A percentile compares a stretch with the other conserved stretches of the same genome.
phyloP scores from a whole-genome alignment of 1,284 basidiomycete genomes.

The Amylostereum chailletii region DNA sequence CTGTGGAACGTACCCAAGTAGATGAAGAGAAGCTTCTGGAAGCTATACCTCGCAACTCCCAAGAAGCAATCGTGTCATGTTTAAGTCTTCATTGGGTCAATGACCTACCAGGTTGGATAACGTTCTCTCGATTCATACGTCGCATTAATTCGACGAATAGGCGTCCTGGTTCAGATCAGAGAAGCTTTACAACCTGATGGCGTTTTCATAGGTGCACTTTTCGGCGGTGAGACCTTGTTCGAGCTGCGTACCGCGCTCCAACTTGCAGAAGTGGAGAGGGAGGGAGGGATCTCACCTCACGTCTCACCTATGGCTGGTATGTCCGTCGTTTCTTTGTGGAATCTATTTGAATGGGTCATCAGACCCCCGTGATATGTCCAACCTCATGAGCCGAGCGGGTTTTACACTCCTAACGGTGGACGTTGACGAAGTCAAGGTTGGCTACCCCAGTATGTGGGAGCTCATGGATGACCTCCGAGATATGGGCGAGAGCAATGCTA shows the following conservation, averaged over 20 bases:
- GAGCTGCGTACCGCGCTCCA: conserved; percentile 88
- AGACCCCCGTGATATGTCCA: conserved; percentile 90
- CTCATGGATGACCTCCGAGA: conserved; percentile 86
- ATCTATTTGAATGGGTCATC: neutral
- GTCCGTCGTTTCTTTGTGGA: conserved; percentile 11
- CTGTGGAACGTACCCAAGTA: conserved; percentile 60
- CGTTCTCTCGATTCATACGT: conserved; percentile 3
- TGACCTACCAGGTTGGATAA: conserved; percentile 76
- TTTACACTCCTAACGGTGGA: conserved; percentile 95
- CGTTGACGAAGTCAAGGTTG: conserved; percentile 86
- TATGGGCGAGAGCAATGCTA: conserved; percentile 96
- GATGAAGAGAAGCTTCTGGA: conserved; percentile 75
- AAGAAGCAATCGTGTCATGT: conserved; percentile 91
- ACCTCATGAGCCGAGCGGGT: conserved; percentile 85
- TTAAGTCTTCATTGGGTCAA: conserved; percentile 97
- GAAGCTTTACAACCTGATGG: conserved; percentile 88
- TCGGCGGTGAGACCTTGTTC: conserved; percentile 95
- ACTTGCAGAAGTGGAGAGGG: conserved; percentile 88
- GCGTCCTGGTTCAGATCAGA: conserved; percentile 84
- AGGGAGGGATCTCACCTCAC: conserved; percentile 93
- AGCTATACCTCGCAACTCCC: conserved; percentile 59
- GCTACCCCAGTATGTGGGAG: conserved; percentile 96
- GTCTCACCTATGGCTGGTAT: conserved; percentile 95
- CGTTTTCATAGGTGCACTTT: conserved; percentile 88
- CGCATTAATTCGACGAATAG: conserved; percentile 26